Evolutionary conservation across 108 stramenopile genomes (phyloP).

Genomic region (Nitzschia inconspicua): DNA sequence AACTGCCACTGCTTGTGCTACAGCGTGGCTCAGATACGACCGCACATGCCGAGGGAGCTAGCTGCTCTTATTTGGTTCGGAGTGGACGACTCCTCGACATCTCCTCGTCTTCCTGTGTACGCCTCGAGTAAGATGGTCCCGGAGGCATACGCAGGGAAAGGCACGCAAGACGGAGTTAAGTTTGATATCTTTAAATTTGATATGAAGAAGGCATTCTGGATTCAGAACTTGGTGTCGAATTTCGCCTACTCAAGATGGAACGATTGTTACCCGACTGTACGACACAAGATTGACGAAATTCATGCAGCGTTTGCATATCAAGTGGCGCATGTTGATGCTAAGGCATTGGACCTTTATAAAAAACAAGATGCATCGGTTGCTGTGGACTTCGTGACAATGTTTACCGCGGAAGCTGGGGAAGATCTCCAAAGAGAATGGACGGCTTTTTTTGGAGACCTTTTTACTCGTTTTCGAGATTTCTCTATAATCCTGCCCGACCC

Average conservation of each 20-base stretch:
- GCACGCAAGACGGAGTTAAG: slow-evolving; percentile 53
- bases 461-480: slow-evolving; percentile 64
- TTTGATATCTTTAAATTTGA: slow-evolving; percentile 50
- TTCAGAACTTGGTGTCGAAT: slow-evolving; percentile 71
- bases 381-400: slow-evolving; percentile 34
- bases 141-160: slow-evolving; percentile 45
- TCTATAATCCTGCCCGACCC: slow-evolving; percentile 36
- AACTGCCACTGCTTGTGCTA: no score
- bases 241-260: slow-evolving; percentile 54
- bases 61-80: slow-evolving; percentile 59
- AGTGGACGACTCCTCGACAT: slow-evolving; percentile 41
- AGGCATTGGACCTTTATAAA: slow-evolving; percentile 23
- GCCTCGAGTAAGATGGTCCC: slow-evolving; percentile 36
- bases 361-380: slow-evolving; percentile 14
- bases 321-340: slow-evolving; percentile 31
- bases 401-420: slow-evolving; percentile 38
- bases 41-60: slow-evolving; percentile 45
- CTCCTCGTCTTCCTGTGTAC: slow-evolving; percentile 61
- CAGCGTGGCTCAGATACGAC: slow-evolving; percentile 57
- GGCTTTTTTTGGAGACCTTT: slow-evolving; percentile 56
- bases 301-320: slow-evolving; percentile 19
- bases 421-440: slow-evolving; percentile 41
- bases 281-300: slow-evolving; percentile 29
- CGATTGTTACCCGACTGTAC: slow-evolving; percentile 51
- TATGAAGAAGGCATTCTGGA: slow-evolving; percentile 66